Percentiles rank a stretch among this genome's conserved stretches.
These are phyloP conservation scores for Thermothelomyces thermophilus DNA, from an alignment of 2,329 filamentous ascomycete species.

Conservation along the genomic window DNA sequence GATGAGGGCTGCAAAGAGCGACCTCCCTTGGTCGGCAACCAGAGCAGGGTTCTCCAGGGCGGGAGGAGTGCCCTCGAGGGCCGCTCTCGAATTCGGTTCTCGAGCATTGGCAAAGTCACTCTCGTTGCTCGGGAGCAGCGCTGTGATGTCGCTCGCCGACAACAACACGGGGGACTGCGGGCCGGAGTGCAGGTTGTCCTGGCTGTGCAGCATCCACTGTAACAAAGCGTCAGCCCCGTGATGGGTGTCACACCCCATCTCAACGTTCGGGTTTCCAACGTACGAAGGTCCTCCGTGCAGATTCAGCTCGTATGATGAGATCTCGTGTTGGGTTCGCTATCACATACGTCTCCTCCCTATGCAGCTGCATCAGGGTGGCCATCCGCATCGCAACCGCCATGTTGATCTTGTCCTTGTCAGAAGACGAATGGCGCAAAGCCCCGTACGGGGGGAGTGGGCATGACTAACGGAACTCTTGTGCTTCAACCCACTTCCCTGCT, in stretches of 20 bases:
- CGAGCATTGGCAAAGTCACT: conserved; percentile 43
- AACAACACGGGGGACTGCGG: conserved; percentile 46
- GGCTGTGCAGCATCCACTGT: conserved; percentile 54
- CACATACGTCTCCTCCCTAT: conserved; percentile 49
- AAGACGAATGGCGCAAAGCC: neutral
- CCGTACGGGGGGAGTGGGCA: neutral
- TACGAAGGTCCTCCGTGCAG: conserved; percentile 51
- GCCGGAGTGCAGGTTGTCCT: conserved; percentile 51
- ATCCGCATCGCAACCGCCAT: conserved; percentile 51
- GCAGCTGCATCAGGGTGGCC: conserved; percentile 48
- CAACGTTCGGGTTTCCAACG: conserved; percentile 21
- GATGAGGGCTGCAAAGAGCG: conserved; percentile 49
- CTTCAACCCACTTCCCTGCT: conserved; percentile 49
- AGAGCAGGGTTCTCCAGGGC: conserved; percentile 41
- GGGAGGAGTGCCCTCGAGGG: conserved; percentile 47
- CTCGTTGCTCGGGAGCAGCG: conserved; percentile 48
- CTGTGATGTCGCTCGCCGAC: conserved; percentile 46
- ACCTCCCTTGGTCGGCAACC: conserved; percentile 38
- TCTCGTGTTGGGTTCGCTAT: conserved; percentile 38
- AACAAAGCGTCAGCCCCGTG: conserved; percentile 5
- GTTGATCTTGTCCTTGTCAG: conserved; percentile 39
- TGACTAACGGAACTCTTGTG: conserved; percentile 47
- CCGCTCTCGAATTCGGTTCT: conserved; percentile 44
- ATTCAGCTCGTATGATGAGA: conserved; percentile 44
- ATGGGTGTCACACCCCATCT: neutral